Evolutionary conservation across 2,329 filamentous ascomycete species (phyloP), one percentile per base, ranked within the genome.

Genomic region (Geosmithia morbida): DNA sequence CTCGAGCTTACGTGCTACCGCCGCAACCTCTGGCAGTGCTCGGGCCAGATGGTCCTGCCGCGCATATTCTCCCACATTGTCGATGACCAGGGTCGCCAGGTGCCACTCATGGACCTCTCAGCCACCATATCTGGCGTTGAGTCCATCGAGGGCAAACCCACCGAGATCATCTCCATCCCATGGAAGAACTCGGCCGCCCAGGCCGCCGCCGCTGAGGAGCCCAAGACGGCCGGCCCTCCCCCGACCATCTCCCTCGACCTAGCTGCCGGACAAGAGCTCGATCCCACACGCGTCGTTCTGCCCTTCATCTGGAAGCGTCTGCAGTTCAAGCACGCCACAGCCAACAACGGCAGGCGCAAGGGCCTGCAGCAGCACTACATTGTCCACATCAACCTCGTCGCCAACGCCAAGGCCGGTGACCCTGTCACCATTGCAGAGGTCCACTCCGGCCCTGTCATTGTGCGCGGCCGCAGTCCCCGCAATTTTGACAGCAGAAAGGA

Each of bases 301-400:
- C 85, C 88, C 1, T 82, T 96, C 47, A 83, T 87, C 33, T 97
- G 90, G 90, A 96, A 95, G 64, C 74, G 90, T 47, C 67, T 97
- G 49, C 90, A 97, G 62, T 97, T 97, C 64, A 86, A 94, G 57
- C 92, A 95, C 55, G 90, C 90, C 2, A 97, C 90, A 1, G 90
- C 90, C 46, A 97, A 97, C 62, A 97, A 97, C 59, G 90, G 90
- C 13, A 79, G 90, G 47, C 77, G 90, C 54, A 96, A 96, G 65
- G 90, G 94, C 53, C 69, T 96, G 44, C 90, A 97, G 61, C 90
- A 97, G 62, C 89, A 96, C 62, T 97, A 96, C 60, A 76, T 94
- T 2, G 85, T 97, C 44, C 82, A 87, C 51, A 80, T 97, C 49
- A 88, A 83, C 62, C 74, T 96, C 10, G 69, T 92, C 39, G 88